A percentile compares a stretch with the other conserved stretches of the same genome.
phyloP scores from a whole-genome alignment of 495 filamentous ascomycete species.

The Neurospora sp. region DNA sequence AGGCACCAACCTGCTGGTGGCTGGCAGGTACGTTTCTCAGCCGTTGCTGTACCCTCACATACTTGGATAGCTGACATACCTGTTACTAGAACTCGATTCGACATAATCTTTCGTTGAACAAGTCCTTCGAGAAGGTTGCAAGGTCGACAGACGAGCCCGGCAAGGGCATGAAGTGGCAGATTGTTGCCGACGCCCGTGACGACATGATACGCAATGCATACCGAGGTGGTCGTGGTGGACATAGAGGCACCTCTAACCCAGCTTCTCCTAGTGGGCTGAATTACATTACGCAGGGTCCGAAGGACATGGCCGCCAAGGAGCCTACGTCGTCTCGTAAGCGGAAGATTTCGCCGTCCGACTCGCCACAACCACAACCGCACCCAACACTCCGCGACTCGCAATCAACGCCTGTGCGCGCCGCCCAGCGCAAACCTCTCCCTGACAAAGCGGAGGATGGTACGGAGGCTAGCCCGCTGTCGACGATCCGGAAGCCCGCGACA shows the following conservation, averaged over 20 bases:
- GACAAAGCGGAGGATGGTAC: conserved; percentile 22
- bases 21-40: conserved; percentile 62
- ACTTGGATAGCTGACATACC: conserved; percentile 1
- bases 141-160: conserved; percentile 89
- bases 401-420: conserved; percentile 48
- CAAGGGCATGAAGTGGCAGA: conserved; percentile 98
- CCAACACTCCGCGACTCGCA: conserved; percentile 38
- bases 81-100: conserved; percentile 75
- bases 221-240: conserved; percentile 46
- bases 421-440: conserved; percentile 35
- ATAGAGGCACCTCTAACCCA: conserved; percentile 45
- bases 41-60: background rate
- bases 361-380: conserved; percentile 38
- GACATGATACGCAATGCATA: conserved; percentile 46
- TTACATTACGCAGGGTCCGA: conserved; percentile 37
- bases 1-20: conserved; percentile 59
- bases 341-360: conserved; percentile 40
- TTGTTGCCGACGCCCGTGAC: conserved; percentile 68
- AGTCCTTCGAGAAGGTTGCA: conserved; percentile 83
- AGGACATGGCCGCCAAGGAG: conserved; percentile 34
- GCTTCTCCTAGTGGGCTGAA: conserved; percentile 45
- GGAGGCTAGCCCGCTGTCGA: conserved; percentile 41
- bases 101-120: conserved; percentile 89
- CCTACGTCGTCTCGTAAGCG: conserved; percentile 34
- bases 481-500: conserved; percentile 25